phyloP scores from a whole-genome alignment of 2,329 filamentous ascomycete species.

The Onygena corvina region DNA sequence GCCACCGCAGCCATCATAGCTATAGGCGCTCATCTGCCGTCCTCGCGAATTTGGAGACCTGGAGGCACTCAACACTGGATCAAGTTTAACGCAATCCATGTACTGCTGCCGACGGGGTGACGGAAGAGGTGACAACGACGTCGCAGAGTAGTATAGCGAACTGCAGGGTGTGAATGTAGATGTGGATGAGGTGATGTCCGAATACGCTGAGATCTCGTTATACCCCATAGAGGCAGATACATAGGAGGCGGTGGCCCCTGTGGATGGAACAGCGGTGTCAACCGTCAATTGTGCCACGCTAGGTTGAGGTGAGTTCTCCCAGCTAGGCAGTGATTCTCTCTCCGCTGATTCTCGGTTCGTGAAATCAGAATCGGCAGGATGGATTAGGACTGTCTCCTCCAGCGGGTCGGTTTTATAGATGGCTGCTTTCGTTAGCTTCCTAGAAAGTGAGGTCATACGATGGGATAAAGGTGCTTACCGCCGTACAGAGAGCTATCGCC shows the following conservation, averaged over 20 bases:
- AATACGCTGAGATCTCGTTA: conserved; percentile 58
- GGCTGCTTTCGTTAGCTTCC: neutral
- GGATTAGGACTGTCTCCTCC: neutral
- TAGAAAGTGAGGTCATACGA: neutral
- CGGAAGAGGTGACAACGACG: conserved; percentile 56
- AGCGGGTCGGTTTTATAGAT: neutral
- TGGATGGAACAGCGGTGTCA: conserved; percentile 29
- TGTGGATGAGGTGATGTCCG: conserved; percentile 51
- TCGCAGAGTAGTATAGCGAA: conserved; percentile 55
- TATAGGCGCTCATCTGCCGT: conserved; percentile 10
- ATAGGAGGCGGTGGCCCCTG: conserved; percentile 62
- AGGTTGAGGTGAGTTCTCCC: conserved; percentile 10
- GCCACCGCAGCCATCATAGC: conserved; percentile 4
- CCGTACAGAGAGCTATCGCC: neutral
- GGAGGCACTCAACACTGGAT: neutral
- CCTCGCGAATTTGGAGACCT: conserved; percentile 51
- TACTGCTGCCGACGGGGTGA: conserved; percentile 9
- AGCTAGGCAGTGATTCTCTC: neutral
- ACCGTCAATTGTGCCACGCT: conserved; percentile 13
- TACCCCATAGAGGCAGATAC: conserved; percentile 51
- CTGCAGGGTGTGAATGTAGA: conserved; percentile 52
- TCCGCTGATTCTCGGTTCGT: conserved; percentile 8
- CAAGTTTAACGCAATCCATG: neutral
- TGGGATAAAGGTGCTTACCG: neutral
- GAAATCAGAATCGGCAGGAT: neutral